These are phyloP conservation scores for Hypoxylon sp. DNA, from an alignment of 2,329 filamentous ascomycete species.

Conservation along the genomic window DNA sequence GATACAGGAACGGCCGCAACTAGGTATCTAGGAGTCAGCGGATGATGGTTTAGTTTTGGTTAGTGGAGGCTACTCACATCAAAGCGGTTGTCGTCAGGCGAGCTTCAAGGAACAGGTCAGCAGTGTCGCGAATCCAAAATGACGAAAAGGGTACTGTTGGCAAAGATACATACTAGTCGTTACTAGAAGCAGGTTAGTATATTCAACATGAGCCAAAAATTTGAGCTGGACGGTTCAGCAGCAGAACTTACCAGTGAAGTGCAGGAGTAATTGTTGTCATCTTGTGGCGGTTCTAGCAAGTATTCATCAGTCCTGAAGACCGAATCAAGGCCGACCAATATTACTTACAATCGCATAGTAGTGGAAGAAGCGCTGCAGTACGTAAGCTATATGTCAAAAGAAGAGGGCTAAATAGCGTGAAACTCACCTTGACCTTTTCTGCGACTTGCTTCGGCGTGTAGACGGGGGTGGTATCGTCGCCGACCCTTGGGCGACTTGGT, in stretches of 20 bases:
- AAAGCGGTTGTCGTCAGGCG: constrained; percentile 54
- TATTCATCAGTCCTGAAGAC: constrained; percentile 49
- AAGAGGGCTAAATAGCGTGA: constrained; percentile 53
- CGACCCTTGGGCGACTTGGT: constrained; percentile 40
- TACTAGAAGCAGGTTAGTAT: not conserved
- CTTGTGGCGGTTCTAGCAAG: constrained; percentile 67
- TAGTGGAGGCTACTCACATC: constrained; percentile 34
- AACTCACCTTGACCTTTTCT: constrained; percentile 55
- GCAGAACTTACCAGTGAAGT: constrained; percentile 53
- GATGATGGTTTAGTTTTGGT: no score
- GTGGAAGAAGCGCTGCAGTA: not conserved
- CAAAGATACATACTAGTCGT: not conserved
- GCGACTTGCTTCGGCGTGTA: constrained; percentile 53
- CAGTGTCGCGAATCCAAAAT: not conserved
- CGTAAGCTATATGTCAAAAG: not conserved
- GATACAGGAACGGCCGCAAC: constrained; percentile 51
- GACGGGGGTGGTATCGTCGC: constrained; percentile 43
- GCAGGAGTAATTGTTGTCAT: constrained; percentile 68
- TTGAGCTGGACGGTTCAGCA: not conserved
- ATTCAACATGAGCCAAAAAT: not conserved
- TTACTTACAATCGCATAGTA: not conserved
- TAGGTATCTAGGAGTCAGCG: not conserved
- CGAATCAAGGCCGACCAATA: not conserved
- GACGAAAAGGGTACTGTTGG: not conserved
- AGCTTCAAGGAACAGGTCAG: constrained; percentile 26